Percentiles rank a stretch among this genome's conserved stretches.
Evolutionary conservation across 768 basidiomycete genomes (phyloP).

Genomic region (Termitomyces sp.): DNA sequence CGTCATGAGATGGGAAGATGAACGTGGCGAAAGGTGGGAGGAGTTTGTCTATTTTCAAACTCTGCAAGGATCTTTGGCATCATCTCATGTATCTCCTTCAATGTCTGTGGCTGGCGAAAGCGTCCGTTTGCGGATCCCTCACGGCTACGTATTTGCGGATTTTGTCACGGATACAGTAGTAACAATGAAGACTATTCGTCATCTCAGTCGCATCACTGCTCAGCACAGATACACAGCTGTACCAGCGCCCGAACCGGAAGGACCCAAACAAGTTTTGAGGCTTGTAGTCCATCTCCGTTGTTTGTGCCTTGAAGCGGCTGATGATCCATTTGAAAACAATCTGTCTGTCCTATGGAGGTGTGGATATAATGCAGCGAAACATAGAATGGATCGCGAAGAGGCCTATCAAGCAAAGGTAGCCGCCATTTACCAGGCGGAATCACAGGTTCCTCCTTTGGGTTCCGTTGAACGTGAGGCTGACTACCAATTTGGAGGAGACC

Average conservation of each 20-base stretch:
- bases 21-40: conserved; percentile 55
- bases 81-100: conserved; percentile 23
- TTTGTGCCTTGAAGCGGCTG: conserved; percentile 71
- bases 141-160: conserved; percentile 69
- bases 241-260: conserved; percentile 63
- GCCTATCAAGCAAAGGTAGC: conserved; percentile 77
- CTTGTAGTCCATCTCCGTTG: conserved; percentile 53
- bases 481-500: conserved; percentile 58
- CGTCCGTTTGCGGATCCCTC: conserved; percentile 73
- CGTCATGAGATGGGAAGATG: conserved; percentile 28
- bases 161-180: conserved; percentile 67
- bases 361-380: conserved; percentile 65
- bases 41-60: conserved; percentile 60
- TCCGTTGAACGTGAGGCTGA: conserved; percentile 32
- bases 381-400: conserved; percentile 68
- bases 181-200: conserved; percentile 67
- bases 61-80: conserved; percentile 37
- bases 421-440: conserved; percentile 47
- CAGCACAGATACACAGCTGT: conserved; percentile 47
- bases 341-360: conserved; percentile 70
- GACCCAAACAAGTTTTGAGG: conserved; percentile 64
- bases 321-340: conserved; percentile 78
- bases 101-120: conserved; percentile 57
- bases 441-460: conserved; percentile 18
- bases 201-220: conserved; percentile 53